phyloP scores from a whole-genome alignment of 306 rosid genomes.

The Mucuna pruriens region DNA sequence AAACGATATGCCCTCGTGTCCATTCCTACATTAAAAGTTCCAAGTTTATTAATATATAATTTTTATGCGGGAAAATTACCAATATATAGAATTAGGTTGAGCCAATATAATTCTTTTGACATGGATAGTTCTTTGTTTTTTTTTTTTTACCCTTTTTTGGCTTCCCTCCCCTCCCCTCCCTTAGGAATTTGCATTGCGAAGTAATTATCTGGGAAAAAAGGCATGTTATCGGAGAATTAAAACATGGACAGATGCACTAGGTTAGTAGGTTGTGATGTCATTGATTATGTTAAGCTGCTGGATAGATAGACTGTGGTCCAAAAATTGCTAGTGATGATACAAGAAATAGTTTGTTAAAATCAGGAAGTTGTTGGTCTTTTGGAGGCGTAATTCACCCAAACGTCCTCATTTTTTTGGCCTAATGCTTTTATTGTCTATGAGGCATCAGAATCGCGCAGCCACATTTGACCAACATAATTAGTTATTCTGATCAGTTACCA shows the following conservation, averaged over 20 bases:
- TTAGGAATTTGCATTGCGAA: not conserved
- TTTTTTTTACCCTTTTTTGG: not conserved
- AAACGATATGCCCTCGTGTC: conserved; percentile 96
- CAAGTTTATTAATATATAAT: conserved; percentile 9
- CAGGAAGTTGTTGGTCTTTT: not conserved
- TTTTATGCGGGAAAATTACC: not conserved
- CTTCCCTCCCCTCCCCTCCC: no score
- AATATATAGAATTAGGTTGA: not conserved
- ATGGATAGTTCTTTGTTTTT: not conserved
- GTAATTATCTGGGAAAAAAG: not conserved
- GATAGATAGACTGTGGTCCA: conserved; percentile 34
- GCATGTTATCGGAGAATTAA: not conserved
- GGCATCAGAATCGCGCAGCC: not conserved
- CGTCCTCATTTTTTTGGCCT: not conserved
- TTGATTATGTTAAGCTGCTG: not conserved
- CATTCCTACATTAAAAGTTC: conserved; percentile 73
- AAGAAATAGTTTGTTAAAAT: conserved; percentile 2
- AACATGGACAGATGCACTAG: not conserved
- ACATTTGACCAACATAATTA: not conserved
- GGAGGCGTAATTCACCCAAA: not conserved
- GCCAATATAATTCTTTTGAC: not conserved
- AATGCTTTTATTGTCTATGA: not conserved
- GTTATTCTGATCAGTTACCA: conserved; percentile 16
- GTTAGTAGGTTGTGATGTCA: not conserved
- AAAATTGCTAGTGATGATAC: conserved; percentile 3